Evolutionary conservation across 1,284 basidiomycete species (phyloP).

Genomic region (Calocybe gambosa): DNA sequence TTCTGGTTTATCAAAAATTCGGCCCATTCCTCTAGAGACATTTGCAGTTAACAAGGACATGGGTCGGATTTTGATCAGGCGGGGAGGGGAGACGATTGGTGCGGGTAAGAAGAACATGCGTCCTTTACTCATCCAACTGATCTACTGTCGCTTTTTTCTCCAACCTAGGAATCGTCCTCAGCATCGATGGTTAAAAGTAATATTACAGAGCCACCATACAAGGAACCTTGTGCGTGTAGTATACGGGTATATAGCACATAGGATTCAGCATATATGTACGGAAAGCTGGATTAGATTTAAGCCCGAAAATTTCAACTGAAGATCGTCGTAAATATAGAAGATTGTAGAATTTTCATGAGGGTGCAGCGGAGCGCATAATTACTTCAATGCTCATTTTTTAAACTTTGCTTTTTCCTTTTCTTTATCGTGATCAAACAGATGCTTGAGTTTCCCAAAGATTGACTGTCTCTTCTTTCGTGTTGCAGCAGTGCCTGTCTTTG

Average conservation of each 20-base stretch:
- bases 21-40: conserved; percentile 79
- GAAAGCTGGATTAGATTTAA: neutral
- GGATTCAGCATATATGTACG: neutral
- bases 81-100: conserved; percentile 91
- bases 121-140: neutral
- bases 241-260: neutral
- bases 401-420: conserved; percentile 5
- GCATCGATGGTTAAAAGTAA: conserved; percentile 1
- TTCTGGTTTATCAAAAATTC: conserved; percentile 41
- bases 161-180: conserved; percentile 1
- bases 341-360: no score
- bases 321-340: neutral
- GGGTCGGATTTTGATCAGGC: conserved; percentile 84
- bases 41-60: conserved; percentile 94
- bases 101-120: conserved; percentile 53
- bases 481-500: conserved; percentile 2
- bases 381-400: conserved; percentile 2
- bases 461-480: conserved; percentile 15
- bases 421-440: conserved; percentile 14
- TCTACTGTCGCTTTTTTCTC: neutral
- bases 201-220: neutral
- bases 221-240: neutral
- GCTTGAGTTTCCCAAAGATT: conserved; percentile 15
- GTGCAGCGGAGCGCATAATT: no score
- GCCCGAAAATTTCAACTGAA: neutral